Evolutionary conservation across 2,329 filamentous ascomycete genomes (phyloP), one percentile per base, ranked within the genome.

Genomic region (Hypoxylon sp.): DNA sequence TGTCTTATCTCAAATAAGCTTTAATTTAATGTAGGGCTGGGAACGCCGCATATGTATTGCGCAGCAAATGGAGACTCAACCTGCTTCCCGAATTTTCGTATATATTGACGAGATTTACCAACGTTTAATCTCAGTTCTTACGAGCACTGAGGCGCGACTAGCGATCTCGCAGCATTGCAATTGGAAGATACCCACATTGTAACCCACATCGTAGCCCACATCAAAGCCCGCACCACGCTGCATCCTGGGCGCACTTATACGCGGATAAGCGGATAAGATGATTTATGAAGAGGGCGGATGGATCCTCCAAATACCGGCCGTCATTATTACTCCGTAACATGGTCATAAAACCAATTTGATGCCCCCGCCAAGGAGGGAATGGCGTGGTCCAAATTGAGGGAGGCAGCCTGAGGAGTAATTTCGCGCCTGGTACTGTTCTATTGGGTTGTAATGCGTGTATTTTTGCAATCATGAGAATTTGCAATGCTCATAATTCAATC

Each of bases 371-470:
- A 70, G 60, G 68, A 42, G 53, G 44, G 25, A 57, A 68, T 70
- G 61, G 68, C 68, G 61, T 70, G 68, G 58, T 65, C 25, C 56
- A 53, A 64, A 70, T 68, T 64, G 58, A 58, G 50, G 50, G 51
- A 37, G 42, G 5, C 61, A n/a, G 20, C 17, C 50, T 27, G 33
- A 27, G 53, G 58, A 33, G 58, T 68, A 68, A 68, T 68, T 70
- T 67, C 60, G 56, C 57, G 49, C 59, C 35, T 55, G 25, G 48
- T 14, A 49, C 50, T 31, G 44, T 61, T 58, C 55, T 31, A 61
- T 61, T 67, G 48, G 56, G 44, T 46, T 49, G 49, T 56, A 65
- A 61, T 68, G 33, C 56, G 49, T 27, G 50, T 54, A 33, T 44
- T 35, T 13, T 22, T 13, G 6, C 40, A 44, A n/a, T 22, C 2